Percentiles rank a stretch among this genome's conserved stretches.
phyloP scores from a whole-genome alignment of 805 yeast genomes.

The Wickerhamomyces silvicola region DNA sequence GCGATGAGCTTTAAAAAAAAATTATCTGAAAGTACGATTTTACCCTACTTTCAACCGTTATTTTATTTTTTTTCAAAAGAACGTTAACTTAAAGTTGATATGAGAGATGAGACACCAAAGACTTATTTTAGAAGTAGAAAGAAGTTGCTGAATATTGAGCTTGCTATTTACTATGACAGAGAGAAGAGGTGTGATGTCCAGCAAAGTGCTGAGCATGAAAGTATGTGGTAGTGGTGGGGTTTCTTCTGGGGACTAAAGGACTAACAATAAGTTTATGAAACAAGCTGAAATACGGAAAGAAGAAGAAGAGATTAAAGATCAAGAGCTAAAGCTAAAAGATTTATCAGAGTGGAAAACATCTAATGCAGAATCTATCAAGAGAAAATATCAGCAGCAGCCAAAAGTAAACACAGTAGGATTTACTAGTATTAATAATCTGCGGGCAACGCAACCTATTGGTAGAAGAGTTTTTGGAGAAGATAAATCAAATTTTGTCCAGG shows the following conservation, averaged over 20 bases:
- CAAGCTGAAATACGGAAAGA: constrained; percentile 33
- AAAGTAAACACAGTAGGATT: constrained; percentile 34
- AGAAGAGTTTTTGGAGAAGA: constrained; percentile 24
- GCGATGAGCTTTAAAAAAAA: too few species aligned
- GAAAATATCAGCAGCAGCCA: constrained; percentile 22
- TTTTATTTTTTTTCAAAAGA: too few species aligned
- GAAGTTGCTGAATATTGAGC: background rate
- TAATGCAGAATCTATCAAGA: constrained; percentile 22
- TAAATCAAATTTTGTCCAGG: constrained; percentile 1
- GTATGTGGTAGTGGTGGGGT: constrained; percentile 2
- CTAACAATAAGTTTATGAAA: constrained; percentile 43
- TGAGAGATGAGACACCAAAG: too few species aligned
- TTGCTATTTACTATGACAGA: constrained; percentile 5
- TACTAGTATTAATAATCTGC: constrained; percentile 30
- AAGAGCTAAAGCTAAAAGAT: constrained; percentile 37
- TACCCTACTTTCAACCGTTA: too few species aligned
- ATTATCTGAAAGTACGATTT: background rate
- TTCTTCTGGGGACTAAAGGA: background rate
- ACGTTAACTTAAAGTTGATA: too few species aligned
- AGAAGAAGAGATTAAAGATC: constrained; percentile 28
- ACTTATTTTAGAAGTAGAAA: background rate
- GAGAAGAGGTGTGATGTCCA: constrained; percentile 38
- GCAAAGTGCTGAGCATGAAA: constrained; percentile 76
- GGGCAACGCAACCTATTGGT: constrained; percentile 16
- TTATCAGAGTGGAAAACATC: constrained; percentile 26